Conservation (phyloP, 2,329 filamentous ascomycete species). For the Calonectria pseudoturangicola region DNA sequence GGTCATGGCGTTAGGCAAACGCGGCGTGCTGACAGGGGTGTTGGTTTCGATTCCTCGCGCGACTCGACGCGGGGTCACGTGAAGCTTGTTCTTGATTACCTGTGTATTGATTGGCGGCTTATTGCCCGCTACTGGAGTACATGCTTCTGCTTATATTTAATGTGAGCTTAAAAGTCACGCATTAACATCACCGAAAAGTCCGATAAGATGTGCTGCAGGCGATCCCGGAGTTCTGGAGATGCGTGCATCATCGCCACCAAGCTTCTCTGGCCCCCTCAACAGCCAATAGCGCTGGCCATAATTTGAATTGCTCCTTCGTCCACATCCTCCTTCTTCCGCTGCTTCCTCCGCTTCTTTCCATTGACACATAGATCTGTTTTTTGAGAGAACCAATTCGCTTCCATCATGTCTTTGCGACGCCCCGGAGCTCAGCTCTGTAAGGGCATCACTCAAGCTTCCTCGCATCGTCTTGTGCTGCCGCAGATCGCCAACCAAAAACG, state of each 20-base stretch:
- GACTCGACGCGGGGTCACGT: constrained; percentile 58
- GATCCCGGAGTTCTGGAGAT: constrained; percentile 52
- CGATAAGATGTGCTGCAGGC: constrained; percentile 50
- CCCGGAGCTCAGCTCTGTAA: constrained; percentile 57
- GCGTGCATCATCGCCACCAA: constrained; percentile 54
- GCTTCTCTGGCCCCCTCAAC: constrained; percentile 48
- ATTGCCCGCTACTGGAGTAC: constrained; percentile 42
- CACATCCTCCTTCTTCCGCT: constrained; percentile 6
- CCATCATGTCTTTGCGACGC: constrained; percentile 57
- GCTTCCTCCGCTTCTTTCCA: constrained; percentile 4
- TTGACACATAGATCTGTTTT: background rate
- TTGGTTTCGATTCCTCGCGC: constrained; percentile 36
- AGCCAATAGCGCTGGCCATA: constrained; percentile 45
- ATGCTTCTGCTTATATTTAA: background rate
- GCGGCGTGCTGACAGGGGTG: constrained; percentile 52
- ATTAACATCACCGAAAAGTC: constrained; percentile 43
- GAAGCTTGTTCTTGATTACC: constrained; percentile 47
- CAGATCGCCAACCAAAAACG: constrained; percentile 58
- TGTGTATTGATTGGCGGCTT: constrained; percentile 53
- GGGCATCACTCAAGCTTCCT: constrained; percentile 51
- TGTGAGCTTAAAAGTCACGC: background rate
- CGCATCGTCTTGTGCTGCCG: constrained; percentile 55
- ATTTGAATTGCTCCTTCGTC: constrained; percentile 37
- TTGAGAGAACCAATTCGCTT: constrained; percentile 12
- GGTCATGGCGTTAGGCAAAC: constrained; percentile 58